Evolutionary conservation across 169 alveolate genomes (phyloP).

Genomic region (Cryptosporidium baileyi): DNA sequence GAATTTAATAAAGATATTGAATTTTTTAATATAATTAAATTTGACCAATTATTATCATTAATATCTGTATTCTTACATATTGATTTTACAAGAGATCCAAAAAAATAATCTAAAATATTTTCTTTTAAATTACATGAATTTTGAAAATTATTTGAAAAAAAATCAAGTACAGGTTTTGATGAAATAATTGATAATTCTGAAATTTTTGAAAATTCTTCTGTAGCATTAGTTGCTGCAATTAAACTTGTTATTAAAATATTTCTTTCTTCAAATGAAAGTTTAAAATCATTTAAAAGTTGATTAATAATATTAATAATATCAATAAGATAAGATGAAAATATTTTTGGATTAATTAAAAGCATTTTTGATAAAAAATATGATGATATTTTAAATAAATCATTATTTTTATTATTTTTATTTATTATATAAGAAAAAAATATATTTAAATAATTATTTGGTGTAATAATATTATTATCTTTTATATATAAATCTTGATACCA

Average conservation of each 20-base stretch:
- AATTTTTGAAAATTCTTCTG: neutral
- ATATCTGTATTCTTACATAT: neutral
- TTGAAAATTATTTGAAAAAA: neutral
- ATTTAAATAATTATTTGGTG: neutral
- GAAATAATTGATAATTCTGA: slow-evolving; percentile 2
- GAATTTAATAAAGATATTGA: neutral
- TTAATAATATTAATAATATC: neutral
- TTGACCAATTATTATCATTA: neutral
- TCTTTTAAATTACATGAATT: neutral
- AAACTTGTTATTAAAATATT: neutral
- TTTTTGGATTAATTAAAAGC: neutral
- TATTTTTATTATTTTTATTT: neutral
- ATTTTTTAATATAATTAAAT: neutral
- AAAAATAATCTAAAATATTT: neutral
- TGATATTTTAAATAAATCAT: slow-evolving; percentile 4
- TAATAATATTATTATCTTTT: neutral
- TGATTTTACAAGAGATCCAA: neutral
- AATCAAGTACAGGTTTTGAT: neutral
- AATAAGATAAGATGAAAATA: neutral
- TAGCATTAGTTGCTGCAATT: slow-evolving; percentile 15
- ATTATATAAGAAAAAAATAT: neutral
- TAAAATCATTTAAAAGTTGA: neutral
- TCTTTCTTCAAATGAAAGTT: slow-evolving; percentile 8
- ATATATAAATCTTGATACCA: slow-evolving; percentile 23
- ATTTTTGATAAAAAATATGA: slow-evolving; percentile 3